Evolutionary conservation across 352 stramenopile species (phyloP).

Genomic region (Globisporangium paddicum): DNA sequence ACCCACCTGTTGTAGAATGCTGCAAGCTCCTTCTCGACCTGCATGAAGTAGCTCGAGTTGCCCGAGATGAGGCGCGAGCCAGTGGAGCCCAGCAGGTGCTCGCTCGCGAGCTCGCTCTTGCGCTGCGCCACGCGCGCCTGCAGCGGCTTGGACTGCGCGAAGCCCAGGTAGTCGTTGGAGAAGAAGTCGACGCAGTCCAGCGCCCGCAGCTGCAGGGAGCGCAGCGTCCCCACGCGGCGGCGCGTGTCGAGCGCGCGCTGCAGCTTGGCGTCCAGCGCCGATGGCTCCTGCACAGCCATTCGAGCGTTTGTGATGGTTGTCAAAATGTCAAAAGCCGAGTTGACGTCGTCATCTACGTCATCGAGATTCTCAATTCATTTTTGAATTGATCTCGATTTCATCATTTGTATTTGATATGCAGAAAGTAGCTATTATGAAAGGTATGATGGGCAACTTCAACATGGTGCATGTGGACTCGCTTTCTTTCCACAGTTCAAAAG

Average conservation of each 20-base stretch:
- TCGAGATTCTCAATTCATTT: not conserved
- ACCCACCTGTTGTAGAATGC: conserved; percentile 83
- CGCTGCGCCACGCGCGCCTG: conserved; percentile 36
- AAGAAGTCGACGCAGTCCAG: conserved; percentile 89
- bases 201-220: conserved; percentile 29
- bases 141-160: conserved; percentile 76
- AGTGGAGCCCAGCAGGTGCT: conserved; percentile 44
- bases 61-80: conserved; percentile 95
- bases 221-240: conserved; percentile 44
- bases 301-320: not conserved
- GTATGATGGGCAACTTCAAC: not conserved
- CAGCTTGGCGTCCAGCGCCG: conserved; percentile 19
- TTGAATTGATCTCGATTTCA: not conserved
- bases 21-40: conserved; percentile 82
- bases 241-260: conserved; percentile 16
- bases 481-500: conserved; percentile 2
- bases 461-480: not conserved
- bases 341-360: conserved; percentile 1
- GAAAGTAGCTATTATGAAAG: not conserved
- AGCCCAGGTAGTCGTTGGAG: conserved; percentile 97
- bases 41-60: conserved; percentile 86
- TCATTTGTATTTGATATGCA: no score
- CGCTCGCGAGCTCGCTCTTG: conserved; percentile 29
- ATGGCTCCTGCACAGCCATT: not conserved
- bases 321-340: not conserved